A percentile compares a stretch with the other conserved stretches of the same genome.
phyloP scores from a whole-genome alignment of 345 rosid genomes.

The Gossypium australe region DNA sequence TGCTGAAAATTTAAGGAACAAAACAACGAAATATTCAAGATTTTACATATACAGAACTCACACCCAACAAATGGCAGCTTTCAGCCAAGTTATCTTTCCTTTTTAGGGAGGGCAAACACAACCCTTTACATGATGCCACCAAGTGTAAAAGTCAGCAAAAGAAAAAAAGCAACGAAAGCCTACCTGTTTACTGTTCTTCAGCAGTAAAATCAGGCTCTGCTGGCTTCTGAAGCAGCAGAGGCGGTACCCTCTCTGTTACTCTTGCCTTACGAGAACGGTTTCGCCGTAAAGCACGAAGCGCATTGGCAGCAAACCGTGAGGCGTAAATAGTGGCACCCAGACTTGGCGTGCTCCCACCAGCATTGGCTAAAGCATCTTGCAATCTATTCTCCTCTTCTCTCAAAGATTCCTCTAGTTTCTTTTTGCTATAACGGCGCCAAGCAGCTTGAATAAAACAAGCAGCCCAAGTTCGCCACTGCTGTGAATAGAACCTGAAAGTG shows the following conservation, averaged over 20 bases:
- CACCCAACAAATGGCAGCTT: neutral
- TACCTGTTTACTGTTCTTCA: slow-evolving; percentile 32
- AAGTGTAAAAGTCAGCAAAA: neutral
- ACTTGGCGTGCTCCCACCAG: slow-evolving; percentile 63
- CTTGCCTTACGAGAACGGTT: slow-evolving; percentile 52
- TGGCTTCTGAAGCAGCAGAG: slow-evolving; percentile 76
- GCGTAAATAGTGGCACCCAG: slow-evolving; percentile 91
- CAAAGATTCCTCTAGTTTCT: slow-evolving; percentile 70
- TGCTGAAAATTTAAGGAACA: neutral
- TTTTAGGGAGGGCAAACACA: neutral
- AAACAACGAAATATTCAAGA: neutral
- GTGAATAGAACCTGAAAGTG: slow-evolving; percentile 76
- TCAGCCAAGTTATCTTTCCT: neutral
- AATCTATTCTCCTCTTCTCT: slow-evolving; percentile 61
- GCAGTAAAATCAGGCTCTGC: slow-evolving; percentile 86
- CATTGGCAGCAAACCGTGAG: slow-evolving; percentile 80
- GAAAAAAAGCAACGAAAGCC: too few species aligned
- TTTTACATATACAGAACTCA: neutral
- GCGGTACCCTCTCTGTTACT: slow-evolving; percentile 55
- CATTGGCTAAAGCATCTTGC: slow-evolving; percentile 70
- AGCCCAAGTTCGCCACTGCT: slow-evolving; percentile 94
- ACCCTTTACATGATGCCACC: neutral
- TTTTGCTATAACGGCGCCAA: slow-evolving; percentile 67
- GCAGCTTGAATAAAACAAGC: slow-evolving; percentile 91
- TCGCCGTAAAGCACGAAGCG: slow-evolving; percentile 48